These are phyloP conservation scores for Suillus paluster DNA, from an alignment of 768 basidiomycete species.

Conservation along the genomic window DNA sequence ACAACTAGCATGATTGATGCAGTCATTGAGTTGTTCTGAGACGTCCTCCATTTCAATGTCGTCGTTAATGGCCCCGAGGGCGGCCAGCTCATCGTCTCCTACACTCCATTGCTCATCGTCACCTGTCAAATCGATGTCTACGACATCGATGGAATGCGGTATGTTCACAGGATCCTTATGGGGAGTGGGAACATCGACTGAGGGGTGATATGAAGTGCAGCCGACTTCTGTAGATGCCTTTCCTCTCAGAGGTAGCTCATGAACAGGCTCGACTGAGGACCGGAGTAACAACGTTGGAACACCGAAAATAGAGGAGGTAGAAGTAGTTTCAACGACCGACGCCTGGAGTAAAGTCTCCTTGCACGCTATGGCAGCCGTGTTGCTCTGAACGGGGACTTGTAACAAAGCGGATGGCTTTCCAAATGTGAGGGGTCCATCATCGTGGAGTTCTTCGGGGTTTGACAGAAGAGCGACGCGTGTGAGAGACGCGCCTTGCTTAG, in stretches of 20 bases:
- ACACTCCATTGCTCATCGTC: conserved; percentile 61
- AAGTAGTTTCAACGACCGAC: conserved; percentile 6
- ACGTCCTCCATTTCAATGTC: conserved; percentile 32
- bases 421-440: conserved; percentile 15
- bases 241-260: neutral
- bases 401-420: conserved; percentile 34
- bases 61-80: conserved; percentile 35
- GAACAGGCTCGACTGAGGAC: neutral
- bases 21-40: conserved; percentile 9
- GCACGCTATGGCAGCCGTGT: neutral
- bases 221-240: neutral
- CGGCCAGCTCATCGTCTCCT: conserved; percentile 70
- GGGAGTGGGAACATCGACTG: neutral
- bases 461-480: neutral
- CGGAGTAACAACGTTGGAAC: conserved; percentile 21
- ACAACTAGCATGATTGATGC: conserved; percentile 17
- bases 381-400: conserved; percentile 4
- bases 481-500: neutral
- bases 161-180: neutral
- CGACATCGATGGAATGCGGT: neutral
- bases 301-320: conserved; percentile 21
- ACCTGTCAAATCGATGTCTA: neutral
- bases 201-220: neutral
- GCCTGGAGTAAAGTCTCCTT: neutral
- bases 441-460: neutral